Evolutionary conservation across 148 eudicot genomes (phyloP).

Genomic region (Selenicereus undatus): DNA sequence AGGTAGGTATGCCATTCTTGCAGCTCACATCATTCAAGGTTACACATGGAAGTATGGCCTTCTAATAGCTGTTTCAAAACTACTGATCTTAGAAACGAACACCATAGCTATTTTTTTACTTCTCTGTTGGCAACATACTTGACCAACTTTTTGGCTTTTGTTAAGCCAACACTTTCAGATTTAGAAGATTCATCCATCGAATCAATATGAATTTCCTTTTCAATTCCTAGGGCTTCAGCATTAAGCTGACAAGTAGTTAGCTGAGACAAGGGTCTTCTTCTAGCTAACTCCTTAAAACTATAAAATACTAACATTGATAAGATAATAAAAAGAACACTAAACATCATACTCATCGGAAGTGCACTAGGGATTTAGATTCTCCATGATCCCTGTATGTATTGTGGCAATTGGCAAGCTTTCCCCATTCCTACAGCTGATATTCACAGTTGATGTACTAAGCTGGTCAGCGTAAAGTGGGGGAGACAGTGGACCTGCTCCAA

Average conservation of each 20-base stretch:
- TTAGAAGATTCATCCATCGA: slow-evolving; percentile 48
- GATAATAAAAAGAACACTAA: background rate
- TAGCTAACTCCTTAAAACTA: slow-evolving; percentile 92
- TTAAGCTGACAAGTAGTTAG: slow-evolving; percentile 25
- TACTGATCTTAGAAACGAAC: slow-evolving; percentile 82
- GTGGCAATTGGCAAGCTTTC: slow-evolving; percentile 59
- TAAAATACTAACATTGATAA: slow-evolving; percentile 7
- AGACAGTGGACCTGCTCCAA: slow-evolving; percentile 88
- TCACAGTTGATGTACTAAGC: slow-evolving; percentile 94
- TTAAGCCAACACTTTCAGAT: slow-evolving; percentile 49
- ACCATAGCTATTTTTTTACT: slow-evolving; percentile 77
- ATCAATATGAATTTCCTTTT: slow-evolving; percentile 63
- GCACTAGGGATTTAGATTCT: slow-evolving; percentile 49
- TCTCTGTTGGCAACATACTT: slow-evolving; percentile 68
- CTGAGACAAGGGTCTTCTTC: slow-evolving; percentile 76
- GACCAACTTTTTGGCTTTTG: slow-evolving; percentile 88
- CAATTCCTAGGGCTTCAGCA: slow-evolving; percentile 42
- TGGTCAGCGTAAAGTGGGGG: slow-evolving; percentile 67
- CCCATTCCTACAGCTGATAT: slow-evolving; percentile 84
- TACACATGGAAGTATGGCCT: slow-evolving; percentile 97
- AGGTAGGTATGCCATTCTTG: slow-evolving; percentile 99
- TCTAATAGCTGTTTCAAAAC: slow-evolving; percentile 87
- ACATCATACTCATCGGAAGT: background rate
- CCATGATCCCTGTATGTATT: slow-evolving; percentile 74
- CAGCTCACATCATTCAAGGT: slow-evolving; percentile 82